Evolutionary conservation across 139 green algal genomes (phyloP), one percentile per base, ranked within the genome.

Genomic region (Chlorella sp.): DNA sequence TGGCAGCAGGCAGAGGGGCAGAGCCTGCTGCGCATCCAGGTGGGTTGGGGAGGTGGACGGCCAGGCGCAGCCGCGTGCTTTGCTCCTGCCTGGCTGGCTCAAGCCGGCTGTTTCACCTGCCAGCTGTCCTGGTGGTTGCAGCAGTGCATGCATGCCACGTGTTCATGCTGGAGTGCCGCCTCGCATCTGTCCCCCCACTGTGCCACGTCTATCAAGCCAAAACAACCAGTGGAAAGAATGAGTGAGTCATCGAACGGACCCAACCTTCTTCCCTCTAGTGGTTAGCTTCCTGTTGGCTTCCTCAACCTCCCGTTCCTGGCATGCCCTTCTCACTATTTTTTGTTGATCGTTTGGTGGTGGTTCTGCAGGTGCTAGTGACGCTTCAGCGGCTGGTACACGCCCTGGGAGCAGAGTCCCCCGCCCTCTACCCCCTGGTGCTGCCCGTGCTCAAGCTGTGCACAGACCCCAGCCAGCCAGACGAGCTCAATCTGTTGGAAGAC

Each of bases 401-500:
- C 22, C 76, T 97, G 53, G 97, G 96, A 32, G 9, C 81, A 3
- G 93, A 95, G 30, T 96, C 93, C 3, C 61, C 87, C 0, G 89
- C 86, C 19, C 78, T 88, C 14, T 95, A 97, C 90, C 85, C 78
- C 30, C 88, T 98, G 26, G 75, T 98, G 61, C 81, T 98, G 57
- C 96, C 96, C 7, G 82, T 97, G 85, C 91, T 98, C 60, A 37
- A 78, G 28, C 90, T 95, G 66, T 94, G 92, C 61, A 95, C 96
- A 24, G 94, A 98, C 92, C 69, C 95, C n/a, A 81, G 87, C 61
- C 92, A 97, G 30, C 95, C 96, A 9, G 96, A 99, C 81, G 92
- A 92, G 71, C 91, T 96, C 18, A 97, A 96, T 68, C 92, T 99
- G 81, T 85, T 99, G 57, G 97, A 99, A 90, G 97, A 99, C 88